Percentiles rank a stretch among this genome's conserved stretches.
phyloP scores from a whole-genome alignment of 1,284 basidiomycete species.

The Cutaneotrichosporon cavernicola region DNA sequence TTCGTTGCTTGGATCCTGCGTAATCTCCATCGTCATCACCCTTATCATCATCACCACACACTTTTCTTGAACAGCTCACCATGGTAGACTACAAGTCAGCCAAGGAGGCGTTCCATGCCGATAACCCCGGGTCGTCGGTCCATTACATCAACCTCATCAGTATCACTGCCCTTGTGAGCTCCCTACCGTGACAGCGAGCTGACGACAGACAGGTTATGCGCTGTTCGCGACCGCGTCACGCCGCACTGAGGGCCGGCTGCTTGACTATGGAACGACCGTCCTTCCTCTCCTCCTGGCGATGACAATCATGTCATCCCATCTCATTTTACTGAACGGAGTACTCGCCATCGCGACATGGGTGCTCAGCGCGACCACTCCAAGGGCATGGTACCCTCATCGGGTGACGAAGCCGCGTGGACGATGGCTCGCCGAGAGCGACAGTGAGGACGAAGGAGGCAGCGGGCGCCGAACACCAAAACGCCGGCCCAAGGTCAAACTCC shows the following conservation, averaged over 20 bases:
- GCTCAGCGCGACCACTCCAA: neutral
- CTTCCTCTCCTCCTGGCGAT: conserved; percentile 75
- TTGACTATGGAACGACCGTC: conserved; percentile 67
- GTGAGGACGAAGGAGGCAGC: conserved; percentile 39
- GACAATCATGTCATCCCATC: conserved; percentile 64
- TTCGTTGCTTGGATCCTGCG: neutral
- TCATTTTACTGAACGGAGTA: conserved; percentile 59
- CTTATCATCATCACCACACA: neutral
- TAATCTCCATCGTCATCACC: neutral
- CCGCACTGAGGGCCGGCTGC: conserved; percentile 41
- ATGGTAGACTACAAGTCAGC: conserved; percentile 67
- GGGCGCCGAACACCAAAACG: neutral
- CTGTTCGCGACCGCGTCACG: conserved; percentile 62
- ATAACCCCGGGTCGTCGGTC: conserved; percentile 73
- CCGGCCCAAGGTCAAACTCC: conserved; percentile 18
- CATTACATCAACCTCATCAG: conserved; percentile 72
- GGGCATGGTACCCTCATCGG: neutral
- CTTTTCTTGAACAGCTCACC: neutral
- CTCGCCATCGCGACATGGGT: conserved; percentile 42
- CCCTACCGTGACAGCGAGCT: conserved; percentile 11
- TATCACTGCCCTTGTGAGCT: conserved; percentile 67
- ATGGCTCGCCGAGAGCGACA: conserved; percentile 49
- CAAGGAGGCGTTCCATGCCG: conserved; percentile 85
- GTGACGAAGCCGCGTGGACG: conserved; percentile 34
- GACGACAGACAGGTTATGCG: conserved; percentile 64